phyloP scores from a whole-genome alignment of 1,284 basidiomycete species.

The Xerocomus alliaceus region DNA sequence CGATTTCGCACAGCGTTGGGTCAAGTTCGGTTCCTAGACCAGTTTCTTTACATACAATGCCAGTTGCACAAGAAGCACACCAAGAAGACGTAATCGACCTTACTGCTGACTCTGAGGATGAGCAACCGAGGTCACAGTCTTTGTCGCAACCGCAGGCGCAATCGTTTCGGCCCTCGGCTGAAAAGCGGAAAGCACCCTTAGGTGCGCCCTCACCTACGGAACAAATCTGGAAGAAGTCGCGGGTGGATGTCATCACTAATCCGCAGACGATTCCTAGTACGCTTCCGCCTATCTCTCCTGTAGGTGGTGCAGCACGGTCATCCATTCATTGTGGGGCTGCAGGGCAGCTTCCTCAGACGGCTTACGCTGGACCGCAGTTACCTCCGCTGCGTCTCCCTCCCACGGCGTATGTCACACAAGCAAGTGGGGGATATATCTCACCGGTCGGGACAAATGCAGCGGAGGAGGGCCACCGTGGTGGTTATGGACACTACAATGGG shows the following conservation, averaged over 20 bases:
- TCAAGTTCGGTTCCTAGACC: constrained; percentile 42
- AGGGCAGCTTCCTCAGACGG: constrained; percentile 27
- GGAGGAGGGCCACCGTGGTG: constrained; percentile 31
- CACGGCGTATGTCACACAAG: constrained; percentile 26
- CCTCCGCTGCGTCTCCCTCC: constrained; percentile 40
- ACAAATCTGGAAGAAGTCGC: constrained; percentile 75
- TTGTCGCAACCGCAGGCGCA: constrained; percentile 31
- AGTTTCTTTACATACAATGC: constrained; percentile 22
- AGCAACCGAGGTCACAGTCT: constrained; percentile 52
- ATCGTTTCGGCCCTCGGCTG: constrained; percentile 35
- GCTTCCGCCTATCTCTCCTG: constrained; percentile 34
- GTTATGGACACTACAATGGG: constrained; percentile 37
- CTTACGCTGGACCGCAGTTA: constrained; percentile 32
- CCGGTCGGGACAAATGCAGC: constrained; percentile 19
- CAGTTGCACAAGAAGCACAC: constrained; percentile 22
- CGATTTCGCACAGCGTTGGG: constrained; percentile 59
- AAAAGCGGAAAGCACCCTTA: constrained; percentile 65
- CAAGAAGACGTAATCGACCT: constrained; percentile 74
- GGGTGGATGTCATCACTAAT: constrained; percentile 48
- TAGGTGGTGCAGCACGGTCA: constrained; percentile 16
- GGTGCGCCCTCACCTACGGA: constrained; percentile 62
- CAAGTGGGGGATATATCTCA: constrained; percentile 33
- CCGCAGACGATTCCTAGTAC: constrained; percentile 11
- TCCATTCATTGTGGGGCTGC: constrained; percentile 22
- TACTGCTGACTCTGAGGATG: constrained; percentile 78